Percentiles rank a stretch among this genome's conserved stretches.
These are phyloP conservation scores for Pholiota conissans DNA, from an alignment of 768 basidiomycete species.

Conservation along the genomic window DNA sequence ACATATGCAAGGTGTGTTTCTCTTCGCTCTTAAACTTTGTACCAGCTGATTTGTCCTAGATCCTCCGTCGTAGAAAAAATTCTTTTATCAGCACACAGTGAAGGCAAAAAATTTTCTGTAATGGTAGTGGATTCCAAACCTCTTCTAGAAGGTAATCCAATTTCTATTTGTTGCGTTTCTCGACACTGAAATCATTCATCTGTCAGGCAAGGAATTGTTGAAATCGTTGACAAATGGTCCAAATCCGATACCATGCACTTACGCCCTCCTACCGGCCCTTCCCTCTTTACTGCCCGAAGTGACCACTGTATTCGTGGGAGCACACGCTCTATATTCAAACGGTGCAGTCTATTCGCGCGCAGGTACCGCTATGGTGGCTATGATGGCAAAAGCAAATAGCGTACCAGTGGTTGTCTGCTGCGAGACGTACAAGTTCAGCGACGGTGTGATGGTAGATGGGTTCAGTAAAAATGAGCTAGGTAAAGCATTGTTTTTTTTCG, in stretches of 20 bases:
- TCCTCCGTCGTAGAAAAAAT: slow-evolving; percentile 95
- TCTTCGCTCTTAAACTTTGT: background rate
- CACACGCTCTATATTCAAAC: slow-evolving; percentile 93
- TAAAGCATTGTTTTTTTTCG: slow-evolving; percentile 31
- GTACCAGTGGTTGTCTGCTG: slow-evolving; percentile 97
- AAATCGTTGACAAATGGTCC: slow-evolving; percentile 61
- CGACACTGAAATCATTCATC: background rate
- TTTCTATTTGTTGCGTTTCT: background rate
- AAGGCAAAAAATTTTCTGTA: slow-evolving; percentile 82
- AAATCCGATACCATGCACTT: slow-evolving; percentile 78
- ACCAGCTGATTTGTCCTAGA: slow-evolving; percentile 37
- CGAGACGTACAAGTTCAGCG: slow-evolving; percentile 98
- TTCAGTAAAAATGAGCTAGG: slow-evolving; percentile 97
- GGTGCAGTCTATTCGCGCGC: slow-evolving; percentile 93
- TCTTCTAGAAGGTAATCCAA: slow-evolving; percentile 74
- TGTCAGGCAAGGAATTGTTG: slow-evolving; percentile 75
- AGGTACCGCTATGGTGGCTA: slow-evolving; percentile 93
- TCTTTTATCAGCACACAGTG: slow-evolving; percentile 71
- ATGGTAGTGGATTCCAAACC: slow-evolving; percentile 95
- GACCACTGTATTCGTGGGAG: slow-evolving; percentile 85
- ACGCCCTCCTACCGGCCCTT: slow-evolving; percentile 86
- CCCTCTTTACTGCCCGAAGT: slow-evolving; percentile 79
- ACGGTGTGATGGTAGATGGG: slow-evolving; percentile 88
- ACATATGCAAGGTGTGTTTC: slow-evolving; percentile 82
- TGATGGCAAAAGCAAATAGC: slow-evolving; percentile 88